Percentiles rank a stretch among this genome's conserved stretches.
Evolutionary conservation across 2,329 filamentous ascomycete genomes (phyloP).

Genomic region (Plenodomus tracheiphilus): DNA sequence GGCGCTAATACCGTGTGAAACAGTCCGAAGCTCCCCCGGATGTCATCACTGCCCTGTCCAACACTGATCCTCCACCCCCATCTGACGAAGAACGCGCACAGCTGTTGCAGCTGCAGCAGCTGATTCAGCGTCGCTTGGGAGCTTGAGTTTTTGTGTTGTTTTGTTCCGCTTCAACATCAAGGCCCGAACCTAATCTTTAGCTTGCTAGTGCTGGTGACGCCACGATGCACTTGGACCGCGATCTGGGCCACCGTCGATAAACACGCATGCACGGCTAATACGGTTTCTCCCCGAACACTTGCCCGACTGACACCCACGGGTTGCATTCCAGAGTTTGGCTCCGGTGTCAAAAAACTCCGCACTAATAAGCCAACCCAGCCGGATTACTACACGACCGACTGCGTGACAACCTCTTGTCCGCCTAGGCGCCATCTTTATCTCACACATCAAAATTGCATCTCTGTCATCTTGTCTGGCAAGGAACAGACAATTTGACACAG

Average conservation of each 20-base stretch:
- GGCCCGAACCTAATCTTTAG: constrained; percentile 19
- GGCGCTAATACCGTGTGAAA: constrained; percentile 41
- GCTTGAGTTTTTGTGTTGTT: constrained; percentile 16
- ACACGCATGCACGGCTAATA: constrained; percentile 8
- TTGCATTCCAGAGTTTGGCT: not conserved
- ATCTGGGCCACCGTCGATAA: constrained; percentile 11
- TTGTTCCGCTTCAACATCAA: constrained; percentile 7
- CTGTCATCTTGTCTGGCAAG: not conserved
- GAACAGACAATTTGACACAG: not conserved
- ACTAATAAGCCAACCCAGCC: not conserved
- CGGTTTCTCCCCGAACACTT: not conserved
- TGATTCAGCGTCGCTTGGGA: constrained; percentile 38
- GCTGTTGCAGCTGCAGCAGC: constrained; percentile 35
- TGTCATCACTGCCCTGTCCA: constrained; percentile 36
- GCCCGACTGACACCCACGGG: not conserved
- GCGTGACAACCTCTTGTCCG: not conserved
- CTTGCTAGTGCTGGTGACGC: constrained; percentile 19
- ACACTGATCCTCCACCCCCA: constrained; percentile 28
- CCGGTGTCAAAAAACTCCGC: not conserved
- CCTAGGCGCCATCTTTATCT: not conserved
- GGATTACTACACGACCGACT: not conserved
- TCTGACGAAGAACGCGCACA: constrained; percentile 32
- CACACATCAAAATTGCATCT: not conserved
- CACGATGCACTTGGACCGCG: constrained; percentile 15
- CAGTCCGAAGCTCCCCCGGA: constrained; percentile 46